These are phyloP conservation scores for Ophiosphaerella narmari DNA, from an alignment of 2,329 filamentous ascomycete genomes.

Conservation along the genomic window DNA sequence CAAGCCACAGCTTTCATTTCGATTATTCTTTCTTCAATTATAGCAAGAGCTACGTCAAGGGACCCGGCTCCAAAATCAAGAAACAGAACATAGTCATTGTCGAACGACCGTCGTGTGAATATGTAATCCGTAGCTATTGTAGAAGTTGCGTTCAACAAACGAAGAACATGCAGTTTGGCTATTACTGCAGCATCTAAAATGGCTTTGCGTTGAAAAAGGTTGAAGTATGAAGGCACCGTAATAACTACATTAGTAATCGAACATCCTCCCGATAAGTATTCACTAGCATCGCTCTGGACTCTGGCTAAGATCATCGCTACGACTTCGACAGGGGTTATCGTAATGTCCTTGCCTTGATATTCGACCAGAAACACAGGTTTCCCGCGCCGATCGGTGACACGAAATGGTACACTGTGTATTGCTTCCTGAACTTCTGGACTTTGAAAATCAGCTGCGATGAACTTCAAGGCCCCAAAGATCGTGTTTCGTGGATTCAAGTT, in stretches of 20 bases:
- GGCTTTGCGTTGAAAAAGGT: slow-evolving; percentile 72
- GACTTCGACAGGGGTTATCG: slow-evolving; percentile 75
- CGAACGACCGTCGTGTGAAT: slow-evolving; percentile 65
- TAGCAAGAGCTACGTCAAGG: background rate
- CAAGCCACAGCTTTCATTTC: background rate
- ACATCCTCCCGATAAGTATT: slow-evolving; percentile 67
- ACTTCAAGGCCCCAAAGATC: slow-evolving; percentile 42
- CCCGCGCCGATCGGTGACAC: slow-evolving; percentile 78
- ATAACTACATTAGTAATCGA: slow-evolving; percentile 82
- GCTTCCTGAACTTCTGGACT: slow-evolving; percentile 75
- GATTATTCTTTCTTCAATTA: background rate
- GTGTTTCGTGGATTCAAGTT: slow-evolving; percentile 49
- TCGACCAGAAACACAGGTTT: slow-evolving; percentile 80
- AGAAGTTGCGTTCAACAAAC: slow-evolving; percentile 89
- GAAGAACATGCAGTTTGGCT: slow-evolving; percentile 67
- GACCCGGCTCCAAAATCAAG: background rate
- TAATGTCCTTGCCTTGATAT: slow-evolving; percentile 64
- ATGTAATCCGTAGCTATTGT: slow-evolving; percentile 90
- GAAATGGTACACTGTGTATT: slow-evolving; percentile 94
- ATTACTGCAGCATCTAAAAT: slow-evolving; percentile 74
- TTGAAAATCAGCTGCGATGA: slow-evolving; percentile 51
- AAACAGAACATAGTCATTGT: slow-evolving; percentile 48
- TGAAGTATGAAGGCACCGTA: slow-evolving; percentile 92
- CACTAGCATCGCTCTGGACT: slow-evolving; percentile 77
- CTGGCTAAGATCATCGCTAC: slow-evolving; percentile 77